Conservation (phyloP, 352 stramenopile species). For the Elongisporangium anandrum region DNA sequence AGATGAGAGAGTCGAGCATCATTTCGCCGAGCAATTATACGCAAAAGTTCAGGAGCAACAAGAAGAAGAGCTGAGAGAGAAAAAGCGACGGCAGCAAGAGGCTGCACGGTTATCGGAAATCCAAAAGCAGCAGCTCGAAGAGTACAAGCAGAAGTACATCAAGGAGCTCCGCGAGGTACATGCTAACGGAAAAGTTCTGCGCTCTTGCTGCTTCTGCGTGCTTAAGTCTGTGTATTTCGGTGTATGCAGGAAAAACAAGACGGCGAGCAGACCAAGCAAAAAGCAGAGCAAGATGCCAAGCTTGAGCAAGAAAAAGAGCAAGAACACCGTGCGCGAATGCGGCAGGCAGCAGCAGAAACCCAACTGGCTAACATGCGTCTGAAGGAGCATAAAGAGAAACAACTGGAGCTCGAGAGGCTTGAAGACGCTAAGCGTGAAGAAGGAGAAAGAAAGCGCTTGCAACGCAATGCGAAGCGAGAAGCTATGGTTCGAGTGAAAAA, state of each 20-base stretch:
- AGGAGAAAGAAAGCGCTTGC: conserved; percentile 64
- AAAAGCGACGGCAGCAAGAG: conserved; percentile 40
- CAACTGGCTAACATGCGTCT: conserved; percentile 63
- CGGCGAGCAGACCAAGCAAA: conserved; percentile 54
- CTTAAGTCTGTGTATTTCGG: too few relatives aligned
- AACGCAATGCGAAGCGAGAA: conserved; percentile 57
- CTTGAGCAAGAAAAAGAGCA: conserved; percentile 53
- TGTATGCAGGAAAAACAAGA: conserved; percentile 71
- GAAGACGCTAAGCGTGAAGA: conserved; percentile 73
- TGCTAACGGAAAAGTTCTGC: not conserved
- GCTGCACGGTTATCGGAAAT: conserved; percentile 41
- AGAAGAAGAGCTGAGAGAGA: conserved; percentile 40
- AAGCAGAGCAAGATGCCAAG: conserved; percentile 52
- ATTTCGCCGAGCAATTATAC: conserved; percentile 47
- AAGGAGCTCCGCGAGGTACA: conserved; percentile 53
- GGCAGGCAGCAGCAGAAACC: conserved; percentile 59
- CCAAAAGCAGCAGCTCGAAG: conserved; percentile 77
- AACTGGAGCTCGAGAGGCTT: conserved; percentile 51
- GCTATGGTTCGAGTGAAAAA: conserved; percentile 57
- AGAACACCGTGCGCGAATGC: conserved; percentile 29
- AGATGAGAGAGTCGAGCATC: conserved; percentile 38
- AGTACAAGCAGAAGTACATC: conserved; percentile 85
- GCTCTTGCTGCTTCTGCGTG: too few relatives aligned
- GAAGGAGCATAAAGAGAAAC: conserved; percentile 45
- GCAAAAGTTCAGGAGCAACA: conserved; percentile 43